Base-by-base conservation (phyloP, 2,329 filamentous ascomycete genomes). In the Xylaria sp. region DNA sequence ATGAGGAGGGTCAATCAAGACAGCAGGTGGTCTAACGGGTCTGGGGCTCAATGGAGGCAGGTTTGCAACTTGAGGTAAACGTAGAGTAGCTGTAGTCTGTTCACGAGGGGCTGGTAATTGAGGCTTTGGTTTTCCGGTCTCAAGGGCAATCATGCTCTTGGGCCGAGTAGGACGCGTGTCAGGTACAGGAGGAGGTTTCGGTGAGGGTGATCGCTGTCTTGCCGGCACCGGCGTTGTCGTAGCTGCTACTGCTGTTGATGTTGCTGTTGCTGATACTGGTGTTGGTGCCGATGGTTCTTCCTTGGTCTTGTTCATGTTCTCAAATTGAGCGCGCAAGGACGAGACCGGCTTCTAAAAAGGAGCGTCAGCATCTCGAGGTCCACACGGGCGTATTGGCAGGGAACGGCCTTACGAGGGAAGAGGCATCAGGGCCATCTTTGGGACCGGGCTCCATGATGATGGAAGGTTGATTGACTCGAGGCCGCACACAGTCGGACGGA, bases 251-350 rank as follows among this genome's bases (percentile, higher is more conserved):
- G 80, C 79, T 33, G 33, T 20, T 17, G 58, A 4, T 13, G 36
- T 1, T 23, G 46, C 26, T 20, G 60, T 6, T 17, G 53, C n/a
- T 31, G 56, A 10, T 26, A 58, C n/a, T 31, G 76, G 68, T 40
- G 80, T 3, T 13, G 59, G 4, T 40, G 62, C 10, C 38, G 76
- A 69, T 65, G 82, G 77, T 26, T 68, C 60, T 68, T 83, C 79
- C 65, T 82, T 82, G 63, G 79, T 71, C 77, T 84, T 87, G 72
- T 86, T 84, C 83, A 95, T 89, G 77, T 91, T 93, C 83, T 96
- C 93, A 79, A 95, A 96, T 75, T 92, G 90, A 71, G 92, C 93
- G 70, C 90, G 87, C 69, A 96, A 84, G 60, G 92, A 94, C 60
- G 93, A 96, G 59, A 96, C 92, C 31, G 93, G 92, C 83, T 90